phyloP scores from a whole-genome alignment of 139 green algal species.

The Pseudopediastrum boryanum region DNA sequence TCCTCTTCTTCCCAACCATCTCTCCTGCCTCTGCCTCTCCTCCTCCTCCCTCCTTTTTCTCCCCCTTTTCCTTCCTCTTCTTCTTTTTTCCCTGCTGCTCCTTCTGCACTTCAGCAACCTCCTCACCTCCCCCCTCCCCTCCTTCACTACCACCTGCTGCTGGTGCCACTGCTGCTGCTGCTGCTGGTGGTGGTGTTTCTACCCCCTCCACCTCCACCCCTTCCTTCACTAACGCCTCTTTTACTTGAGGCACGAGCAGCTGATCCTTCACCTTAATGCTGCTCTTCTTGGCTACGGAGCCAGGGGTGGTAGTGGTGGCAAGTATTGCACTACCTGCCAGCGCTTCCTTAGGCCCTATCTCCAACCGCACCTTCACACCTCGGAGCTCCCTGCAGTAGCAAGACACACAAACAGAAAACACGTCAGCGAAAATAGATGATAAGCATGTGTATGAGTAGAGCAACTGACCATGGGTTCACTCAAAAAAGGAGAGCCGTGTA shows the following conservation, averaged over 20 bases:
- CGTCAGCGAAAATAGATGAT: not conserved
- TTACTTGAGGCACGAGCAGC: slow-evolving; percentile 1
- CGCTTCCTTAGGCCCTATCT: slow-evolving; percentile 30
- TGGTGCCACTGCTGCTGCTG: not conserved
- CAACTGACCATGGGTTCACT: too few species aligned
- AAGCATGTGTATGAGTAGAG: too few species aligned
- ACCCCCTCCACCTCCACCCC: slow-evolving; percentile 5
- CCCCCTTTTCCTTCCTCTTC: not conserved
- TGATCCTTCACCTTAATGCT: slow-evolving; percentile 24
- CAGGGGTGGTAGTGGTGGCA: slow-evolving; percentile 8
- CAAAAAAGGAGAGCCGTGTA: too few species aligned
- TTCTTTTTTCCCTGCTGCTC: slow-evolving; percentile 28
- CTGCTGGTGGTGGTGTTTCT: not conserved
- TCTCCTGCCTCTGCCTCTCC: not conserved
- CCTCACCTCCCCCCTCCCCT: not conserved
- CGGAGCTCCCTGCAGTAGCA: slow-evolving; percentile 31
- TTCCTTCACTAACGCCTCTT: slow-evolving; percentile 4
- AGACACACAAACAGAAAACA: too few species aligned
- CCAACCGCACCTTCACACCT: slow-evolving; percentile 28
- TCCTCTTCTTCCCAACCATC: not conserved
- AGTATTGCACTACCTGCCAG: slow-evolving; percentile 34
- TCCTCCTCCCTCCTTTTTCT: slow-evolving; percentile 1
- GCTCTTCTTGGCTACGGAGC: slow-evolving; percentile 19
- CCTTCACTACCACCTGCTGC: not conserved
- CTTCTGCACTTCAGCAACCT: not conserved